Evolutionary conservation across 352 stramenopile species (phyloP).

Genomic region (Phytophthora meadii): DNA sequence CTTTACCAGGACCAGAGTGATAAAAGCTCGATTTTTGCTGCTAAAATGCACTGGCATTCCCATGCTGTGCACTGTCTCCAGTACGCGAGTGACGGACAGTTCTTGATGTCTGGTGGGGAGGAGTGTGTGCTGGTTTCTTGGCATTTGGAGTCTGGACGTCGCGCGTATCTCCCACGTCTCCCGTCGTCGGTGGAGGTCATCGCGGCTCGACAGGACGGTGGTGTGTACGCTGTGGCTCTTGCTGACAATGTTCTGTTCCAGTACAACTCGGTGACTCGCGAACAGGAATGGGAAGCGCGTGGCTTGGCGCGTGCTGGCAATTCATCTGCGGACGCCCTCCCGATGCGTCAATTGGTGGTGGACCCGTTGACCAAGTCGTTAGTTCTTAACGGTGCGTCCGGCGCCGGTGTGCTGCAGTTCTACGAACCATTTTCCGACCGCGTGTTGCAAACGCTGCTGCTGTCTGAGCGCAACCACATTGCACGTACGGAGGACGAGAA

Average conservation of each 20-base stretch:
- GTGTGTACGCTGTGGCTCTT: constrained; percentile 69
- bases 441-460: constrained; percentile 68
- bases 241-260: constrained; percentile 80
- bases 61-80: constrained; percentile 75
- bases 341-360: constrained; percentile 61
- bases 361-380: constrained; percentile 70
- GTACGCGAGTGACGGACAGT: constrained; percentile 82
- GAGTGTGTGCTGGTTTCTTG: constrained; percentile 90
- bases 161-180: constrained; percentile 81
- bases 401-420: constrained; percentile 77
- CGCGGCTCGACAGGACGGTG: constrained; percentile 53
- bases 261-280: constrained; percentile 83
- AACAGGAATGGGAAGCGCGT: constrained; percentile 76
- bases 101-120: constrained; percentile 83
- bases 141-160: constrained; percentile 80
- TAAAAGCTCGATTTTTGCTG: constrained; percentile 22
- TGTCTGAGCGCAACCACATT: constrained; percentile 87
- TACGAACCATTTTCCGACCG: constrained; percentile 86
- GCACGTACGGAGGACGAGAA: constrained; percentile 77
- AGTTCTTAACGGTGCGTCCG: constrained; percentile 68
- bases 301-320: constrained; percentile 67
- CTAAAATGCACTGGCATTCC: constrained; percentile 89
- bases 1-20: constrained; percentile 20
- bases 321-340: constrained; percentile 47
- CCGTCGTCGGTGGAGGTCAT: constrained; percentile 68